Base-by-base conservation (phyloP, 306 rosid species). In the Quercus aquifolioides region DNA sequence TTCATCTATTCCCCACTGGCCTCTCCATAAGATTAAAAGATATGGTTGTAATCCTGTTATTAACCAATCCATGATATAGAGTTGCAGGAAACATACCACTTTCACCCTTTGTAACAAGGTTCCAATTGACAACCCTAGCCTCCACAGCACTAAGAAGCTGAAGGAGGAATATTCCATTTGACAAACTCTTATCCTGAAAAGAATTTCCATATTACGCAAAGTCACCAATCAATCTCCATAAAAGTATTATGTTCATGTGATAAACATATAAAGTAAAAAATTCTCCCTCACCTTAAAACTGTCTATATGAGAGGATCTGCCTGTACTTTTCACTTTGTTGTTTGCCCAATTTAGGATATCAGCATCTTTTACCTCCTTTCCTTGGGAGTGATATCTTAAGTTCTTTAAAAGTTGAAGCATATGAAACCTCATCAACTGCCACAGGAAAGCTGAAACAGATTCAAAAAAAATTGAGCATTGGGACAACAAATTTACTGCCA, bases 81-180 rank as follows among this genome's bases (percentile, higher is more conserved):
- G 59, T 35, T 35, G 77, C 58, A 38, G 77, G 58, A 87, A 89
- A 35, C 82, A 74, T 90, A 91, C 99, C 96, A 55, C 87, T 89
- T 89, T 81, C 93, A 33, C 99, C 99, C 92, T 96, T 96, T 71
- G 94, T 86, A 71, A 93, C 99, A 63, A 96, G 96, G 86, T 96
- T 96, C 98, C 99, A 96, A 41, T 96, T 96, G 82, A 96, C 98
- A 75, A 96, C 93, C 81, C 99, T 90, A 17, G 98, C 93, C 87
- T 93, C 97, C 70, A 96, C 96, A 23, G 98, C 91, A 85, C 98
- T 93, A n/a, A 96, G 92, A 88, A 96, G 98, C 83, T 91, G 97
- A 65, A 96, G 93, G 81, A 96, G 85, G 92, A 96, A 96, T 56
- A 91, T 84, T 59, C 99, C 98, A 76, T 75, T 91, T 33, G 99